These are phyloP conservation scores for Ilex aquifolium DNA, from an alignment of 257 asterid genomes.

Conservation along the genomic window DNA sequence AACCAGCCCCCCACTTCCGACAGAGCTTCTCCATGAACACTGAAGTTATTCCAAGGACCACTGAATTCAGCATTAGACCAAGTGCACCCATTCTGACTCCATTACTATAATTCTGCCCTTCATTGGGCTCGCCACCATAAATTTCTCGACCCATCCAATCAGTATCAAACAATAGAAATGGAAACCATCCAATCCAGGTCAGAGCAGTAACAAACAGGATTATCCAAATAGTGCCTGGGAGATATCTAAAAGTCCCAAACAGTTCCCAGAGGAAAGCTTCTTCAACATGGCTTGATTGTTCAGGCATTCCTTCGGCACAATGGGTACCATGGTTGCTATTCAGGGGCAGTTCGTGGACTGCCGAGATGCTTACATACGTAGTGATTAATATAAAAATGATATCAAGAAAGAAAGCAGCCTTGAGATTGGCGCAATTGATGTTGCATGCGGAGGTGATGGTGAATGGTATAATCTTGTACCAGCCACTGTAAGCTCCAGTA, in stretches of 20 bases:
- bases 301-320: conserved; percentile 31
- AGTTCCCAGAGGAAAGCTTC: conserved; percentile 83
- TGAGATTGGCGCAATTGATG: conserved; percentile 74
- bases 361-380: conserved; percentile 59
- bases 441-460: conserved; percentile 64
- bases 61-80: conserved; percentile 77
- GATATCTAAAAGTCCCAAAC: conserved; percentile 64
- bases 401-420: conserved; percentile 76
- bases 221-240: conserved; percentile 63
- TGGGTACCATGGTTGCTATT: conserved; percentile 14
- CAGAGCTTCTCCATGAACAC: conserved; percentile 80
- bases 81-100: conserved; percentile 91
- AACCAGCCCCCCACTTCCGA: conserved; percentile 82
- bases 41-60: conserved; percentile 85
- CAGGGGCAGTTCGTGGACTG: conserved; percentile 58
- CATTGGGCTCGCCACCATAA: conserved; percentile 85
- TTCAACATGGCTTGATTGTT: conserved; percentile 37
- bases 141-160: conserved; percentile 97
- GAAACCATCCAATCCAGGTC: conserved; percentile 93
- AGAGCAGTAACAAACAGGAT: conserved; percentile 71
- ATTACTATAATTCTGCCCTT: conserved; percentile 41
- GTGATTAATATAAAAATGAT: conserved; percentile 54
- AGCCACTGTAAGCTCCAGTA: conserved; percentile 69
- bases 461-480: conserved; percentile 78
- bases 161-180: conserved; percentile 72